Conservation (phyloP, 1,139 yeast genomes). For the Magnusiomyces ingens region DNA sequence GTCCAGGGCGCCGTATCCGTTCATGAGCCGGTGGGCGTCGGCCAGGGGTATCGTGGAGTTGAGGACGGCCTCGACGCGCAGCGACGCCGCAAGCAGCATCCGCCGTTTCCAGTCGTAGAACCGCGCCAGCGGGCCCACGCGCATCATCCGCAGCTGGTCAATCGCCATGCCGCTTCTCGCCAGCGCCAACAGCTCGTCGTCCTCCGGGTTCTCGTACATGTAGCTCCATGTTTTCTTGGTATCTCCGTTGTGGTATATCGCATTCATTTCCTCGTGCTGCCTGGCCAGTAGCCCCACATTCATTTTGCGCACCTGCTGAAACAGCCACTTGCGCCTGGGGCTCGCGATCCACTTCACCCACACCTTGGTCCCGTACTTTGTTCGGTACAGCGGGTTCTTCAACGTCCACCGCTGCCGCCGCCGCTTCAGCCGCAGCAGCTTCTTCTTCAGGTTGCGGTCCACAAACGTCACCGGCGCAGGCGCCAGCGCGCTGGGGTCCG, state of each 20-base stretch:
- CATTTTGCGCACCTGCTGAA: not conserved
- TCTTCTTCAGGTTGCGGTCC: not conserved
- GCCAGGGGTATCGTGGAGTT: not conserved
- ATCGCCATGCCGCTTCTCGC: not conserved
- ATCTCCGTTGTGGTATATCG: not conserved
- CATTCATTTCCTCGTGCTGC: not conserved
- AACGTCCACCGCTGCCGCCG: not conserved
- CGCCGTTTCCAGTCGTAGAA: not conserved
- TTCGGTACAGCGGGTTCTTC: not conserved
- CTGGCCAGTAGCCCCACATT: not conserved
- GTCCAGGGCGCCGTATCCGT: no score
- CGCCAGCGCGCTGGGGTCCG: not conserved
- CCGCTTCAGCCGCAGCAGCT: not conserved
- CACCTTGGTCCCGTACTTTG: not conserved
- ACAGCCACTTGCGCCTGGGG: not conserved
- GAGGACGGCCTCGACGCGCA: not conserved
- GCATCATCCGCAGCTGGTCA: not conserved
- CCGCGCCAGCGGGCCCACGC: not conserved
- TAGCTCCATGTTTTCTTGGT: not conserved
- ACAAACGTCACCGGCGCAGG: not conserved
- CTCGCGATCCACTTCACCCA: not conserved
- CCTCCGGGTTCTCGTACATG: not conserved
- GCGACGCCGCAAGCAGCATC: not conserved
- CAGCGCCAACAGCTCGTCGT: not conserved
- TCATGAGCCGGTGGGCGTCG: no score